Evolutionary conservation across 1,284 basidiomycete species (phyloP).

Genomic region (Cystobasidium sp.): DNA sequence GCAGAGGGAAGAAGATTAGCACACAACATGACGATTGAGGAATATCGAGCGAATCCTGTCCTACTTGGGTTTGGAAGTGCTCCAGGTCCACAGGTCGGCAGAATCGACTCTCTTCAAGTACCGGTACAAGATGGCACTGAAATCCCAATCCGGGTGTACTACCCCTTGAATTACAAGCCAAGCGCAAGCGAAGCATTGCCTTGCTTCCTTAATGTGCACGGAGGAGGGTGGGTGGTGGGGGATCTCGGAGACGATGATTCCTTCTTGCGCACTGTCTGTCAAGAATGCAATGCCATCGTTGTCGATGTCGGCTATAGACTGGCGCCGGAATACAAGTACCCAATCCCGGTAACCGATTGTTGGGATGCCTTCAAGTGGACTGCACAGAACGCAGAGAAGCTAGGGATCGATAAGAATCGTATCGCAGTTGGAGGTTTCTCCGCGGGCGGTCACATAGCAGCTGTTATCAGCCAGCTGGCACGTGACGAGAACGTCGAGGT

Average conservation of each 20-base stretch:
- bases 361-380: slow-evolving; percentile 37
- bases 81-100: slow-evolving; percentile 37
- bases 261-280: slow-evolving; percentile 37
- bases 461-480: slow-evolving; percentile 33
- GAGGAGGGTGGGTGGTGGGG: slow-evolving; percentile 43
- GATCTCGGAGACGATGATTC: slow-evolving; percentile 38
- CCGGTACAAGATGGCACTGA: slow-evolving; percentile 15
- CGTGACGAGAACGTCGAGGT: slow-evolving; percentile 25
- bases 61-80: slow-evolving; percentile 38
- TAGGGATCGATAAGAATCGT: slow-evolving; percentile 26
- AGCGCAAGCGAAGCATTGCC: background rate
- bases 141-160: slow-evolving; percentile 31
- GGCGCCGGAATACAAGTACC: slow-evolving; percentile 41
- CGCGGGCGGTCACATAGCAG: slow-evolving; percentile 43
- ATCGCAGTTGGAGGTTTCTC: slow-evolving; percentile 44
- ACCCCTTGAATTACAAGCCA: slow-evolving; percentile 24
- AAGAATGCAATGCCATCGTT: slow-evolving; percentile 30
- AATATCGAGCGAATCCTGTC: slow-evolving; percentile 41
- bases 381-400: background rate
- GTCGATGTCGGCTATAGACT: slow-evolving; percentile 43
- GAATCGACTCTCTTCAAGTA: slow-evolving; percentile 13
- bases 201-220: slow-evolving; percentile 40
- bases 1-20: slow-evolving; percentile 39
- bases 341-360: slow-evolving; percentile 41
- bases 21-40: slow-evolving; percentile 44